A percentile compares a stretch with the other conserved stretches of the same genome.
phyloP scores from a whole-genome alignment of 345 rosid species.

The Cardamine resedifolia region DNA sequence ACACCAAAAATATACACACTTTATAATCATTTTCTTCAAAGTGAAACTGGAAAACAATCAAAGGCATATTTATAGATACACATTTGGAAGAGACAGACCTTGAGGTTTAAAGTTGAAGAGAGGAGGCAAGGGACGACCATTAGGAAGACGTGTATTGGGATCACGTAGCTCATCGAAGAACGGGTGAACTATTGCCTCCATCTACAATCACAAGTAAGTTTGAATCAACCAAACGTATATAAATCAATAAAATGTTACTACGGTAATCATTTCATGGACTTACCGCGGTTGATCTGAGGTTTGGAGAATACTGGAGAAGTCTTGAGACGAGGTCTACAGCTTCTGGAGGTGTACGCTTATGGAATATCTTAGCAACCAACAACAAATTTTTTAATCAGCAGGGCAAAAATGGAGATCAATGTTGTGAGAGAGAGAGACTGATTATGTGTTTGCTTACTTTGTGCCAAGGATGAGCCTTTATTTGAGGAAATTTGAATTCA shows the following conservation, averaged over 20 bases:
- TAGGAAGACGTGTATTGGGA: conserved; percentile 69
- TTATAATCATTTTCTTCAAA: background rate
- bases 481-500: conserved; percentile 85
- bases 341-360: conserved; percentile 71
- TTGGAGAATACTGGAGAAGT: conserved; percentile 67
- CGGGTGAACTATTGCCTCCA: conserved; percentile 63
- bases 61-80: background rate
- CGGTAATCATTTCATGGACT: conserved; percentile 25
- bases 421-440: background rate
- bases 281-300: conserved; percentile 61
- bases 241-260: background rate
- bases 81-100: conserved; percentile 27
- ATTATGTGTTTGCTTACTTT: conserved; percentile 52
- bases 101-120: conserved; percentile 53
- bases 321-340: conserved; percentile 66
- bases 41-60: background rate
- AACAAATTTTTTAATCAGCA: background rate
- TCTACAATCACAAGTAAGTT: conserved; percentile 21
- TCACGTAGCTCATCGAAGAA: conserved; percentile 83
- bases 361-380: conserved; percentile 47
- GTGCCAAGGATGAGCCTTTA: conserved; percentile 99
- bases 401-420: background rate
- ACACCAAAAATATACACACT: background rate
- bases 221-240: background rate
- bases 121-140: conserved; percentile 76